phyloP scores from a whole-genome alignment of 495 filamentous ascomycete species.

The Amniculicola lignicola region DNA sequence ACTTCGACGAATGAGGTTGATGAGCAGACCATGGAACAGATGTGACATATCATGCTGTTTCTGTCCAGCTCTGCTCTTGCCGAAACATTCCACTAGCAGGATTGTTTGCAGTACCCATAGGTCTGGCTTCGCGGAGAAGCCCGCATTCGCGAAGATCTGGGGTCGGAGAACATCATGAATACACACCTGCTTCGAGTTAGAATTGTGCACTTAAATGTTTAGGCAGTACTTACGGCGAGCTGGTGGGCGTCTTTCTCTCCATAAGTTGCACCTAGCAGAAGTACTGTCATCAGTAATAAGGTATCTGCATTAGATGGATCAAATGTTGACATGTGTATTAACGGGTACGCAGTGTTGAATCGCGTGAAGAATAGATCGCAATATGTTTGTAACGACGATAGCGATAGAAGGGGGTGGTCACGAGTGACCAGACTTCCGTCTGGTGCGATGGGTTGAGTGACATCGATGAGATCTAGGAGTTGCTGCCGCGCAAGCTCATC shows the following conservation, averaged over 20 bases:
- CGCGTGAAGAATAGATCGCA: conserved; percentile 55
- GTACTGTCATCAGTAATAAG: conserved; percentile 49
- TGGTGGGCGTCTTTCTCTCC: conserved; percentile 54
- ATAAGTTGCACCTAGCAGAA: conserved; percentile 57
- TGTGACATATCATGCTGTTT: conserved; percentile 56
- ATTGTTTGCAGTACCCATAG: conserved; percentile 49
- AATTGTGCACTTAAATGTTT: background rate
- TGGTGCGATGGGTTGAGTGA: conserved; percentile 43
- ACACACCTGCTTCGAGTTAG: conserved; percentile 19
- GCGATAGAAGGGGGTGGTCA: conserved; percentile 49
- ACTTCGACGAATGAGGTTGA: conserved; percentile 57
- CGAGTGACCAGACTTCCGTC: conserved; percentile 44
- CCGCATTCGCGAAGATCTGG: conserved; percentile 31
- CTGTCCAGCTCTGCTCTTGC: conserved; percentile 54
- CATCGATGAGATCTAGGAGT: conserved; percentile 47
- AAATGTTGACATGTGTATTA: conserved; percentile 54
- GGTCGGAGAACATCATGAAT: conserved; percentile 33
- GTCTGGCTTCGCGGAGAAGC: conserved; percentile 26
- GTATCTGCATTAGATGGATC: conserved; percentile 47
- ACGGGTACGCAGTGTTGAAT: conserved; percentile 55
- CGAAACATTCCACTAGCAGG: conserved; percentile 58
- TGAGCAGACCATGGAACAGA: conserved; percentile 56
- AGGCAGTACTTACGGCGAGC: conserved; percentile 49
- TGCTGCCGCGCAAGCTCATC: conserved; percentile 43
- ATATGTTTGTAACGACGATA: conserved; percentile 49